A percentile compares a stretch with the other conserved stretches of the same genome.
These are phyloP conservation scores for Ceratocystis papillata DNA, from an alignment of 2,329 filamentous ascomycete species.

Conservation along the genomic window DNA sequence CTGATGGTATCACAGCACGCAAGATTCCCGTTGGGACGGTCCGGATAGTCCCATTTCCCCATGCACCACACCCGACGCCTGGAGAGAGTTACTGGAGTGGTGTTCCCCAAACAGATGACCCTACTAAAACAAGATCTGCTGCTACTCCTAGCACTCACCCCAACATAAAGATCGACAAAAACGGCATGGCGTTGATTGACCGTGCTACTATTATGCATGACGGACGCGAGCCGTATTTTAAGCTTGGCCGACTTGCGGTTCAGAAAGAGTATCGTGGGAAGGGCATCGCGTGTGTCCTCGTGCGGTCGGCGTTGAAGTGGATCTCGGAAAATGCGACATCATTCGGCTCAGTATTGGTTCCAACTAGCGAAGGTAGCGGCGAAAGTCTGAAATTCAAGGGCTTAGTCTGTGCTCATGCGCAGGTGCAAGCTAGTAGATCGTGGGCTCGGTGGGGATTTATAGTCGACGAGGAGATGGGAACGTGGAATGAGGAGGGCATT, in stretches of 20 bases:
- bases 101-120: constrained; percentile 29
- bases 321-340: constrained; percentile 48
- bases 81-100: constrained; percentile 42
- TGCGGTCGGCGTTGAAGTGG: constrained; percentile 59
- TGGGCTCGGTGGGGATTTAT: constrained; percentile 66
- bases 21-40: constrained; percentile 59
- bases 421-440: constrained; percentile 50
- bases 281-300: constrained; percentile 53
- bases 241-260: constrained; percentile 68
- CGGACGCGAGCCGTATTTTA: constrained; percentile 64
- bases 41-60: constrained; percentile 71
- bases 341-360: constrained; percentile 32
- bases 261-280: constrained; percentile 52
- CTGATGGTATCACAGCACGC: constrained; percentile 33
- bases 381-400: constrained; percentile 46
- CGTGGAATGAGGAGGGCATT: constrained; percentile 77
- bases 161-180: constrained; percentile 19
- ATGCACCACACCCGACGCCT: constrained; percentile 50
- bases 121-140: neutral
- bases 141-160: constrained; percentile 20
- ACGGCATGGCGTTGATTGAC: constrained; percentile 30
- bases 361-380: constrained; percentile 38
- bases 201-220: constrained; percentile 45
- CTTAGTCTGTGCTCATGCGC: constrained; percentile 68
- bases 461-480: constrained; percentile 60